phyloP scores from a whole-genome alignment of 768 basidiomycete genomes.

The Phaeotremella fagi region DNA sequence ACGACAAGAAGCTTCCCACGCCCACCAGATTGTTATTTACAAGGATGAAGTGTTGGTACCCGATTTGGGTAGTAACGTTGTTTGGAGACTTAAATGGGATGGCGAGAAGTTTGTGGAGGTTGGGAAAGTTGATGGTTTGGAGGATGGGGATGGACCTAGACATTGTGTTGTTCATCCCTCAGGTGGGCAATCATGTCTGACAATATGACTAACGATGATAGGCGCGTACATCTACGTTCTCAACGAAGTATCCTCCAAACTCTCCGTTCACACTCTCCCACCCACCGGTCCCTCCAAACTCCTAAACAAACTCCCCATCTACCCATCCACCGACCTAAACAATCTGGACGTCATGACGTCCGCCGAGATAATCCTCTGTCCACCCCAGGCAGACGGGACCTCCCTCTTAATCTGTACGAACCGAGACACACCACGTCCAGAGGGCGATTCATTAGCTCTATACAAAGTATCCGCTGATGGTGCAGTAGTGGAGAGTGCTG shows the following conservation, averaged over 20 bases:
- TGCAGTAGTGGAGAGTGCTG: not conserved
- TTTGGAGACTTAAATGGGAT: not conserved
- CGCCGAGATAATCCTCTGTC: slow-evolving; percentile 7
- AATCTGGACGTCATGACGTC: slow-evolving; percentile 3
- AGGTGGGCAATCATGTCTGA: not conserved
- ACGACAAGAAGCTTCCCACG: slow-evolving; percentile 5
- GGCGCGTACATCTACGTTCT: slow-evolving; percentile 6
- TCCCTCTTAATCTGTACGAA: slow-evolving; percentile 9
- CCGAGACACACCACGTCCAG: not conserved
- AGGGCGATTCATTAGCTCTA: slow-evolving; percentile 6
- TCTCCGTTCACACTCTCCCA: slow-evolving; percentile 1
- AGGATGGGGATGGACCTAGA: slow-evolving; percentile 6
- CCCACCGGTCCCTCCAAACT: not conserved
- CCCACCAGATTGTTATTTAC: slow-evolving; percentile 1
- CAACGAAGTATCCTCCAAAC: slow-evolving; percentile 1
- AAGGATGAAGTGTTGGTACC: not conserved
- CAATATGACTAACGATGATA: not conserved
- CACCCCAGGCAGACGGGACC: not conserved
- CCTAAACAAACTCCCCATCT: not conserved
- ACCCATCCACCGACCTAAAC: not conserved
- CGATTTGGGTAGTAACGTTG: slow-evolving; percentile 1
- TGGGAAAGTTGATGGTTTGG: slow-evolving; percentile 1
- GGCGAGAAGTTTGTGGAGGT: not conserved
- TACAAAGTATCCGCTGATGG: slow-evolving; percentile 4
- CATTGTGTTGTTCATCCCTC: slow-evolving; percentile 7